Evolutionary conservation across 2,329 filamentous ascomycete genomes (phyloP), one percentile per base, ranked within the genome.

Genomic region (Penicillium rolfsii): DNA sequence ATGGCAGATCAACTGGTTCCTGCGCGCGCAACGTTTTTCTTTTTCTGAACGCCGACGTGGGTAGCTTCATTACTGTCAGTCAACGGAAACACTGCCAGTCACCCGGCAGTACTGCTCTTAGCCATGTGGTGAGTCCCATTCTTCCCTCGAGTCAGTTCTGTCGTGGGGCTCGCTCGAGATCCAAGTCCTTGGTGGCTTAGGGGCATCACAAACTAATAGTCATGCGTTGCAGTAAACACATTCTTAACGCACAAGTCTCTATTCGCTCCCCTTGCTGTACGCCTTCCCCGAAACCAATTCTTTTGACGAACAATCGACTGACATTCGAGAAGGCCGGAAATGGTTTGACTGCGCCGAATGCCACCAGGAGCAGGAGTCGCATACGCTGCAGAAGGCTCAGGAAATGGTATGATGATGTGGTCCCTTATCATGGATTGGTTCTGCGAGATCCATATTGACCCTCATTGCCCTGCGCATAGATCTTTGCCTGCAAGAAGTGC

Each of bases 311-410:
- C n/a, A 5, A 49, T 55, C 62, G 26, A 67, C 58, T 19, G 4
- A 55, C 58, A 41, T 52, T 41, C 30, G 46, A 24, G 38, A 94
- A 94, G 91, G 91, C 83, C 86, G 87, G 63, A 97, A 97, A 83
- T 99, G 96, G 96, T 99, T 97, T 81, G 95, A 99, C 82, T 99
- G 95, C 80, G 91, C 91, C 66, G 90, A 97, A 76, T 99, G 95
- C 81, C 95, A 99, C 80, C 81, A 81, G 57, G 95, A 99, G 76
- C 83, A 87, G 63, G 90, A 96, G 77, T 79, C 82, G 63, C 95
- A 98, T 77, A 80, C 85, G 40, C 87, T 99, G 24, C 80, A 86
- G 57, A 90, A 96, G 79, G 84, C 83, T 66, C 84, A 89, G 70
- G 95, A 99, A 74, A 96, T 99, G 92, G 84, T 85, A 71, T 58